phyloP scores from a whole-genome alignment of 139 green algal genomes.

The Tetradesmus lagerheimii region DNA sequence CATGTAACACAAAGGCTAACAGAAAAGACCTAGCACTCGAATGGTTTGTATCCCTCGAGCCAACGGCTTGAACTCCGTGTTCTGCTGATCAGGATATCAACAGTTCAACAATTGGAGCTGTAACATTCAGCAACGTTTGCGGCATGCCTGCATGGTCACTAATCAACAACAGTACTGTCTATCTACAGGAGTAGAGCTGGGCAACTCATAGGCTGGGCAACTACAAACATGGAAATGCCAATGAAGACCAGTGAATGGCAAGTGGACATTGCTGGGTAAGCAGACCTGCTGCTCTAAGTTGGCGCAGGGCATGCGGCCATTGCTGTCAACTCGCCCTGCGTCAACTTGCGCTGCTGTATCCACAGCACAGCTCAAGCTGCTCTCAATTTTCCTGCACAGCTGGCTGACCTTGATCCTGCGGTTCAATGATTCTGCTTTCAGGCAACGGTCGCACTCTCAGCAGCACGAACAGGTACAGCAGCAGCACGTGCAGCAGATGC shows the following conservation, averaged over 20 bases:
- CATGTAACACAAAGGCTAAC: not conserved
- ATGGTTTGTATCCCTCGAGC: not conserved
- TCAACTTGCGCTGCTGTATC: not conserved
- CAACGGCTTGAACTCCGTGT: not conserved
- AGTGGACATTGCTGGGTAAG: not conserved
- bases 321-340: not conserved
- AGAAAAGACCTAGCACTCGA: not conserved
- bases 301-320: too few relatives aligned
- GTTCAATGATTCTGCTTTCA: too few relatives aligned
- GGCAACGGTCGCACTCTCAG: not conserved
- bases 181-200: not conserved
- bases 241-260: not conserved
- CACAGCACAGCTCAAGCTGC: not conserved
- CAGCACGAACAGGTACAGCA: not conserved
- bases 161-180: not conserved
- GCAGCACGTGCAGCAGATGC: not conserved
- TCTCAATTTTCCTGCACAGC: not conserved
- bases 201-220: not conserved
- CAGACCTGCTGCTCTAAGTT: not conserved
- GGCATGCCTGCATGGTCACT: not conserved
- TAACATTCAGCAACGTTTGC: too few relatives aligned
- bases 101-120: too few relatives aligned
- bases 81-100: too few relatives aligned
- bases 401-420: not conserved
- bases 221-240: not conserved